Conservation (phyloP, 148 eudicot genomes). For the Gaultheria prostrata region DNA sequence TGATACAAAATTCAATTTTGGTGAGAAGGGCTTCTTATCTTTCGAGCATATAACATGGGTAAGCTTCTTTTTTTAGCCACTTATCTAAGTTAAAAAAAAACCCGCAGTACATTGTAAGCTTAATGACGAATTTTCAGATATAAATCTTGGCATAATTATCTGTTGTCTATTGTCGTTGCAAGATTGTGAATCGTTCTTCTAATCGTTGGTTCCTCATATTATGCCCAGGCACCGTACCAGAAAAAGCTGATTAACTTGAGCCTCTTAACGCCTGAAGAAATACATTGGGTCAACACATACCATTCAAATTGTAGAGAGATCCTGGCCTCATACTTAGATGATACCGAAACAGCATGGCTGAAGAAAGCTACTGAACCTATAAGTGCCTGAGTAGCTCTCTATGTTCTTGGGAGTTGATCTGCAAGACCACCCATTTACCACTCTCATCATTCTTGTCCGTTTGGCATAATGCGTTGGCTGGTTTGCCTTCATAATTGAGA, state of each 20-base stretch:
- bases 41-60: constrained; percentile 99
- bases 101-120: not conserved
- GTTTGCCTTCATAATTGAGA: not conserved
- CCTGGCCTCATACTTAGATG: constrained; percentile 60
- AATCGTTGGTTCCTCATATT: not conserved
- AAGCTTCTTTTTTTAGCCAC: constrained; percentile 18
- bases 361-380: constrained; percentile 74
- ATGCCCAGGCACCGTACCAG: constrained; percentile 82
- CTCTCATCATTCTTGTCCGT: not conserved
- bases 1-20: constrained; percentile 76
- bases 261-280: constrained; percentile 69
- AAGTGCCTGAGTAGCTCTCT: constrained; percentile 29
- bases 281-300: constrained; percentile 69
- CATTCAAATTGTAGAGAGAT: constrained; percentile 69
- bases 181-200: not conserved
- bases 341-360: constrained; percentile 70
- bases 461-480: not conserved
- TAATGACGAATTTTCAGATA: not conserved
- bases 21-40: constrained; percentile 77
- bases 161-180: not conserved
- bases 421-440: not conserved
- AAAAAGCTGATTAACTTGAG: constrained; percentile 66
- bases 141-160: not conserved
- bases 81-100: not conserved
- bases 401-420: not conserved